Evolutionary conservation across 2,329 filamentous ascomycete species (phyloP).

Genomic region (Incumbomyces delicatus): DNA sequence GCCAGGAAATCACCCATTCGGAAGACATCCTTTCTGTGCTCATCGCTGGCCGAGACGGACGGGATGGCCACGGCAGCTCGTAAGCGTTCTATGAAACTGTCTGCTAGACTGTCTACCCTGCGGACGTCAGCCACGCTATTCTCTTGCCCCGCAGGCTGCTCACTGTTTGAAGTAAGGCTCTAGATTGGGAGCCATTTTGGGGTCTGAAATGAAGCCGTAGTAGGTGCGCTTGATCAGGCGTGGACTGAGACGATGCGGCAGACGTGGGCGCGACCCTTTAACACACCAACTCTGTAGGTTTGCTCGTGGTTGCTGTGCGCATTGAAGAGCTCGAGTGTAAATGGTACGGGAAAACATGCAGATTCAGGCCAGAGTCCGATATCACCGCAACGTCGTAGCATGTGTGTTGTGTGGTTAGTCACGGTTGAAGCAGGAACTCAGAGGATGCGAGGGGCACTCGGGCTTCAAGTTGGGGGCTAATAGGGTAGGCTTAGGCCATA

Average conservation of each 20-base stretch:
- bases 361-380: not conserved
- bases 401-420: not conserved
- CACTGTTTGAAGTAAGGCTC: constrained; percentile 83
- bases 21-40: constrained; percentile 80
- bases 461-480: no score
- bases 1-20: constrained; percentile 92
- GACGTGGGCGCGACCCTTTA: not conserved
- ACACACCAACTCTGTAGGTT: not conserved
- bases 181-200: constrained; percentile 79
- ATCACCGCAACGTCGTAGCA: not conserved
- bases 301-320: not conserved
- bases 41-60: constrained; percentile 85
- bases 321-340: not conserved
- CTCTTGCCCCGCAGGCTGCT: constrained; percentile 11
- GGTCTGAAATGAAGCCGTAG: constrained; percentile 37
- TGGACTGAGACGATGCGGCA: not conserved
- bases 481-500: no score
- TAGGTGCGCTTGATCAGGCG: constrained; percentile 24
- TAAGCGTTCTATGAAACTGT: constrained; percentile 73
- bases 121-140: not conserved
- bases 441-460: no score
- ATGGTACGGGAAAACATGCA: constrained; percentile 1
- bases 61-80: constrained; percentile 91
- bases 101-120: constrained; percentile 64
- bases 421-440: not conserved